phyloP scores from a whole-genome alignment of 164 flowering plant genomes.

The Berberis vulgaris region DNA sequence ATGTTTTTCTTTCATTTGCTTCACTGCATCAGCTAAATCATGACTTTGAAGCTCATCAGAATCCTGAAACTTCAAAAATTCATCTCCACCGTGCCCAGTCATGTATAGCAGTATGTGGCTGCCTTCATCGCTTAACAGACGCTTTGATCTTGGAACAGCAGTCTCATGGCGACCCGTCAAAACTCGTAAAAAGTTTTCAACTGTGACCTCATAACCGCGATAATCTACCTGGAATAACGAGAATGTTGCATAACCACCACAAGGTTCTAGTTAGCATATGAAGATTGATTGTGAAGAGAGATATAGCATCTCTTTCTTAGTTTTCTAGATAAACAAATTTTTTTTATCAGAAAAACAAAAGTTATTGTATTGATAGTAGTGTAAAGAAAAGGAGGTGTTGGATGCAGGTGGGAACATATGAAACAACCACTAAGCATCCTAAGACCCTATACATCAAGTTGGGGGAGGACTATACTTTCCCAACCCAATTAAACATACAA shows the following conservation, averaged over 20 bases:
- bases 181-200: constrained; percentile 88
- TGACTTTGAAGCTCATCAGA: constrained; percentile 98
- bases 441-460: too few relatives aligned
- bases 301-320: background rate
- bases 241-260: background rate
- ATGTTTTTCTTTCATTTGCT: constrained; percentile 96
- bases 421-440: too few relatives aligned
- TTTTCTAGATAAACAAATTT: background rate
- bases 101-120: constrained; percentile 94
- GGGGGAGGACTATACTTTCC: too few relatives aligned
- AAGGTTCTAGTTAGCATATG: background rate
- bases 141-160: constrained; percentile 97
- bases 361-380: too few relatives aligned
- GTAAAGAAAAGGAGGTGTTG: too few relatives aligned
- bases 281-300: background rate
- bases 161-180: constrained; percentile 88
- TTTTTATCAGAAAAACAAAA: background rate
- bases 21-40: constrained; percentile 98
- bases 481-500: too few relatives aligned
- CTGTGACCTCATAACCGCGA: constrained; percentile 98
- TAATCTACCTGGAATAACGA: constrained; percentile 69
- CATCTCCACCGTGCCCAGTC: constrained; percentile 99
- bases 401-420: too few relatives aligned
- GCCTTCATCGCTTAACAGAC: constrained; percentile 96
- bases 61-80: constrained; percentile 94